Conservation (phyloP, 2,329 filamentous ascomycete species). For the Niveomyces coronatus region DNA sequence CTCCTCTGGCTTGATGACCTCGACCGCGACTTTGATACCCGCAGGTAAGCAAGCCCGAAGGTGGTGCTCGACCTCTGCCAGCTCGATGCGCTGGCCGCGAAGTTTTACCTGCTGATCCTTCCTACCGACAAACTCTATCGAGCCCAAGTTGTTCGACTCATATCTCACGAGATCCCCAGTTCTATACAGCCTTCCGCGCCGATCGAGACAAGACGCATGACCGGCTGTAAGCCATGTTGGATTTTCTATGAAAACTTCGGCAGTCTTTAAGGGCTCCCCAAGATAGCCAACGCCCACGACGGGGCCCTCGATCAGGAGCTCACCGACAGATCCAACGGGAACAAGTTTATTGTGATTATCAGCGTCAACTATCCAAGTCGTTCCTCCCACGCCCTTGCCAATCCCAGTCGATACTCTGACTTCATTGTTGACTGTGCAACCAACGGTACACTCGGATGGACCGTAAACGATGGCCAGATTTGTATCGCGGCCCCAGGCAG, state of each 20-base stretch:
- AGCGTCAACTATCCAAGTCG: slow-evolving; percentile 42
- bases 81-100: slow-evolving; percentile 53
- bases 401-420: slow-evolving; percentile 33
- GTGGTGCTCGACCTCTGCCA: slow-evolving; percentile 43
- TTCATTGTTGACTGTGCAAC: slow-evolving; percentile 37
- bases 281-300: slow-evolving; percentile 54
- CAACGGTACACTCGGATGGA: slow-evolving; percentile 44
- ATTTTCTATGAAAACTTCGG: slow-evolving; percentile 45
- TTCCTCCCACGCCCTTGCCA: slow-evolving; percentile 35
- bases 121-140: slow-evolving; percentile 48
- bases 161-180: slow-evolving; percentile 51
- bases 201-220: slow-evolving; percentile 23
- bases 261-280: slow-evolving; percentile 46
- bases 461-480: slow-evolving; percentile 42
- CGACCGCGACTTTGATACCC: slow-evolving; percentile 33
- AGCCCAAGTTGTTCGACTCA: slow-evolving; percentile 40
- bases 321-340: slow-evolving; percentile 38
- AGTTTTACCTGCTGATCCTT: slow-evolving; percentile 62
- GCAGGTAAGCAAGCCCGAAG: slow-evolving; percentile 33
- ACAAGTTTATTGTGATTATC: slow-evolving; percentile 35
- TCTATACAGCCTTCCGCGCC: slow-evolving; percentile 41
- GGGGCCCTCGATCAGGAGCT: slow-evolving; percentile 46
- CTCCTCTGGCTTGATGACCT: slow-evolving; percentile 36
- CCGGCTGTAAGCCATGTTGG: slow-evolving; percentile 40
- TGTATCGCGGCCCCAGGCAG: slow-evolving; percentile 34